Evolutionary conservation across 179 eudicot species (phyloP), one percentile per base, ranked within the genome.

Genomic region (Spinacia oleracea): DNA sequence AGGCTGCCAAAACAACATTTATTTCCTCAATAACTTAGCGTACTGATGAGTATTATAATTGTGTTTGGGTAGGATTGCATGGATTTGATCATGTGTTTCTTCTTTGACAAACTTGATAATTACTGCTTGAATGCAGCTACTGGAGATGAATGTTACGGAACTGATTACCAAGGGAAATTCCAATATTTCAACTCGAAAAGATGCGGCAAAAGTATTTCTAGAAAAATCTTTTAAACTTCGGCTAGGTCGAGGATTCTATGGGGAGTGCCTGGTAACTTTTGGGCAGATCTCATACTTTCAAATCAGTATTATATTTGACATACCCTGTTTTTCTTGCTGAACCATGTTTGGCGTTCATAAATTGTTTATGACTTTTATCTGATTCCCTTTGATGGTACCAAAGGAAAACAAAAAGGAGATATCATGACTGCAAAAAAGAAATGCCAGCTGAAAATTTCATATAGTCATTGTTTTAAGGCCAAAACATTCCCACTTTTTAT

Each of bases 171-270:
- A 78, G 75, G 98, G 97, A 66, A 82, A 83, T 64, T 79, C 89
- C 67, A 80, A 75, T 69, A 78, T 88, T n/a, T 83, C 85, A 65
- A 64, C 81, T 77, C 88, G 85, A 25, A 87, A 80, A 77, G 84
- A 82, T 80, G 87, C 88, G 23, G 93, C 92, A 75, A 85, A 75
- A 43, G 83, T 80, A 55, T 82, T 91, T 80, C 79, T 95, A 62
- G 73, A 75, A 59, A 93, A 90, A 81, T 81, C 86, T 77, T 91
- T 93, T 74, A 87, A 81, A 83, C 84, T 95, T 84, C 89, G 84
- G 72, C 79, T 95, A 67, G 98, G 98, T 70, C 84, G 90, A 85
- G 98, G 98, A 77, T 72, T 90, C 62, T 93, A 91, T 80, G 98
- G 98, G 78, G 95, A 95, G 79, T 95, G 98, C 85, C 88, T 95